phyloP scores from a whole-genome alignment of 306 rosid genomes.

The Trifolium repens region DNA sequence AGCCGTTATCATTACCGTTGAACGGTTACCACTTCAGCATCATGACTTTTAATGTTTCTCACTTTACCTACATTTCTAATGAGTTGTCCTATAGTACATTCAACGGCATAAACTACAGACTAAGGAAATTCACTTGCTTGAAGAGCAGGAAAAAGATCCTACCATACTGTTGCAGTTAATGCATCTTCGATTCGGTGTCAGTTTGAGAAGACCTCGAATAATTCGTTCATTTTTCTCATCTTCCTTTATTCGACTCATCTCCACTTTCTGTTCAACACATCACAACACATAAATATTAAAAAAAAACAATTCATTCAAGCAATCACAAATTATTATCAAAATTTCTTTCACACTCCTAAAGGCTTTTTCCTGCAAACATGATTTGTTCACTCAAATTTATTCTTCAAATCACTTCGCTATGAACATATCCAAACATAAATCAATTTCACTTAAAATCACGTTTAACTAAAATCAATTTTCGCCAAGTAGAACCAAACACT shows the following conservation, averaged over 20 bases:
- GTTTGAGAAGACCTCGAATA: slow-evolving; percentile 91
- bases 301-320: slow-evolving; percentile 14
- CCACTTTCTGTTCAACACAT: slow-evolving; percentile 49
- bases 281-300: slow-evolving; percentile 15
- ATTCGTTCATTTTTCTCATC: slow-evolving; percentile 90
- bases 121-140: slow-evolving; percentile 2
- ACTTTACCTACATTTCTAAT: neutral
- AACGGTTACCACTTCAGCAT: neutral
- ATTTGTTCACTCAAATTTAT: neutral
- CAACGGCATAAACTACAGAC: neutral
- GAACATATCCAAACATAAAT: neutral
- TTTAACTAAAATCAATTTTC: slow-evolving; percentile 1
- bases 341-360: slow-evolving; percentile 21
- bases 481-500: neutral
- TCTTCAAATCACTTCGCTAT: neutral
- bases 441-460: neutral
- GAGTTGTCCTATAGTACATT: slow-evolving; percentile 13
- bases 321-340: slow-evolving; percentile 7
- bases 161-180: slow-evolving; percentile 92
- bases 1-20: neutral
- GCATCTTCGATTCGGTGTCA: slow-evolving; percentile 80
- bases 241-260: slow-evolving; percentile 86
- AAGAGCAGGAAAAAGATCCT: slow-evolving; percentile 37
- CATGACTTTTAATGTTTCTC: neutral
- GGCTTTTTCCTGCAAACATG: neutral